Evolutionary conservation across 805 yeast genomes (phyloP), one percentile per base, ranked within the genome.

Genomic region (Babjeviella inositovora): DNA sequence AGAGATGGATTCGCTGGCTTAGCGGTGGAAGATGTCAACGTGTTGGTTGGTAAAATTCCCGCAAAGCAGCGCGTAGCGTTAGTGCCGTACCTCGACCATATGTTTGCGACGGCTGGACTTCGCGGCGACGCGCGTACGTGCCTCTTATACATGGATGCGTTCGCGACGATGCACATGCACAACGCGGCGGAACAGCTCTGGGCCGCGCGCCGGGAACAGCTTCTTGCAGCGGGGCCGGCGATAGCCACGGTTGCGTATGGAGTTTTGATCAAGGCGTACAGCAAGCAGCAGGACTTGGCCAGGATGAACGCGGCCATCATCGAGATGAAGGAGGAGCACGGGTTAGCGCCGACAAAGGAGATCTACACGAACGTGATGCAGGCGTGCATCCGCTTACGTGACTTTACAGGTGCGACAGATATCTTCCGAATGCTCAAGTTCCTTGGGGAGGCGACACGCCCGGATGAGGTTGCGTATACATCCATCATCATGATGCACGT

Each of bases 361-460:
- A 48, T 71, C 2, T 70, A 69, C 32, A 58, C 74, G 3, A 64
- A 67, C 19, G 55, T 75, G 5, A 38, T 80, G 19, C 70, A 72
- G 29, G 56, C 79, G 13, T 67, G 75, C 36, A 67, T 70, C 5
- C 56, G 65, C 25, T 38, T 57, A 24, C 50, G 39, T 27, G 62
- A 64, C 25, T 66, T 57, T 29, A 43, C 53, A 10, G 70, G 74
- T 30, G 93, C 93, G 0, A 62, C 64, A 26, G 70, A 70, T 21
- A 53, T 79, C 3, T 90, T 90, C 46, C 82, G 75, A 32, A 68
- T 81, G 30, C 70, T 90, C 84, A 87, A 82, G 40, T 87, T 80
- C 41, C 43, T 75, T 33, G 69, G 90, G 1, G 38, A 54, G 4
- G 50, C 54, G 14, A 68, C 84, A 9, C 60, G 66, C 23, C 95